Evolutionary conservation across 2,329 filamentous ascomycete genomes (phyloP), one percentile per base, ranked within the genome.

Genomic region (Monosporascus sp.): DNA sequence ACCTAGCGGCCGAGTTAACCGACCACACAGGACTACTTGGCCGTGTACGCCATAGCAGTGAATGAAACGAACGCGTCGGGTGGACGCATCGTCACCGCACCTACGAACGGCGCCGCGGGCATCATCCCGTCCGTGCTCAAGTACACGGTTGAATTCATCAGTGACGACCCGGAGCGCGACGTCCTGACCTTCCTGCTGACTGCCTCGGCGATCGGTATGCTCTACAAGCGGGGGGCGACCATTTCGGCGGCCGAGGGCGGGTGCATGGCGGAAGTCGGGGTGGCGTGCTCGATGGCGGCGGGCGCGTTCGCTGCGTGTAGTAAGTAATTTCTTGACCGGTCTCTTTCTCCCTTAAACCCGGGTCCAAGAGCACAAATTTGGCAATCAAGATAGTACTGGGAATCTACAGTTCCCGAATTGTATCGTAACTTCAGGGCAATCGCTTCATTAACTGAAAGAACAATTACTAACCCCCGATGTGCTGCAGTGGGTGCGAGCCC

Each of bases 181-280:
- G 70, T 77, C 11, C 68, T 73, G 5, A 79, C 76, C 0, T 79
- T 79, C 61, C 64, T 79, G 0, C 68, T 79, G 1, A 79, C 76
- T 2, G 73, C 76, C 2, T 69, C 76, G 0, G 76, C 76, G 6
- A 77, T 79, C 22, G 76, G 76, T 46, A 79, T 79, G 76, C 69
- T 79, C 22, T 79, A 78, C 68, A 79, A 79, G 68, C 75, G 76
- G 19, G 76, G 76, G 3, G 76, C 76, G 0, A 79, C 76, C 20
- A 79, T 79, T 55, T 78, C 76, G 0, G 76, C 76, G 0, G 76
- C 76, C 2, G 76, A 79, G 57, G 76, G 76, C 40, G 76, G 76
- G 0, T 79, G 76, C 64, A 79, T 79, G 76, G 76, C 76, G n/a
- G 76, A 79, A 57, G 76, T 79, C 0, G 76, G 76, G 26, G 76